These are phyloP conservation scores for Phytopythium cucurbitacearum DNA, from an alignment of 352 stramenopile species.

Conservation along the genomic window DNA sequence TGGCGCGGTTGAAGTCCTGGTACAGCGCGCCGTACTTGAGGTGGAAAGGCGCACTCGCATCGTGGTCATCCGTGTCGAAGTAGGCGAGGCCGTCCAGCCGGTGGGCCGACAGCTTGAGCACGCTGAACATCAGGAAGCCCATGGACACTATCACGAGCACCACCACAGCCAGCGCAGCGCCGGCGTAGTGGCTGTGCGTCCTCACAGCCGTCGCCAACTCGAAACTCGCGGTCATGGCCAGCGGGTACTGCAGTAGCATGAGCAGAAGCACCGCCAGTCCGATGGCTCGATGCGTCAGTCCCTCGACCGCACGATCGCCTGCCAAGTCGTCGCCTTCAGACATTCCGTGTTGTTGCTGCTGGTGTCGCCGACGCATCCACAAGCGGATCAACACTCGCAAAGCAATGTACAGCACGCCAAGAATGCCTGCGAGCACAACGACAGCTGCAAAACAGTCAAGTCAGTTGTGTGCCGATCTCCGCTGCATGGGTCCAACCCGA, in stretches of 20 bases:
- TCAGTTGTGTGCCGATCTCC: not conserved
- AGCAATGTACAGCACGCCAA: constrained; percentile 17
- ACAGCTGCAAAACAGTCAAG: not conserved
- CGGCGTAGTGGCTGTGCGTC: constrained; percentile 9
- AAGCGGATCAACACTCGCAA: constrained; percentile 18
- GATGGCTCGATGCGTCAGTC: too few relatives aligned
- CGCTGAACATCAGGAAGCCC: constrained; percentile 29
- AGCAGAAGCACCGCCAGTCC: constrained; percentile 31
- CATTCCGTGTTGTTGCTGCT: too few relatives aligned
- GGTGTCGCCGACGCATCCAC: not conserved
- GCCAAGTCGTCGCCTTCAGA: too few relatives aligned
- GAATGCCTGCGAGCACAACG: constrained; percentile 11
- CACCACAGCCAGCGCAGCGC: constrained; percentile 25
- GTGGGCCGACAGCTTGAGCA: constrained; percentile 36
- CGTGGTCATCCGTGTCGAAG: constrained; percentile 29
- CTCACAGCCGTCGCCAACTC: constrained; percentile 30
- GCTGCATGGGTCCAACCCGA: too few relatives aligned
- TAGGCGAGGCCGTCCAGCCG: constrained; percentile 26
- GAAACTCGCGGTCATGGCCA: constrained; percentile 45
- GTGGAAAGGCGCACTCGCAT: constrained; percentile 33
- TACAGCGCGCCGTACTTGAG: constrained; percentile 44
- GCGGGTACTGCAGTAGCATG: constrained; percentile 35
- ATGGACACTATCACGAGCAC: constrained; percentile 22
- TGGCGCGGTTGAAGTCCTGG: constrained; percentile 40
- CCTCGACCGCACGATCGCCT: too few relatives aligned